phyloP scores from a whole-genome alignment of 225 moss, liverwort and hornwort species.

The Anthoceros angustus region DNA sequence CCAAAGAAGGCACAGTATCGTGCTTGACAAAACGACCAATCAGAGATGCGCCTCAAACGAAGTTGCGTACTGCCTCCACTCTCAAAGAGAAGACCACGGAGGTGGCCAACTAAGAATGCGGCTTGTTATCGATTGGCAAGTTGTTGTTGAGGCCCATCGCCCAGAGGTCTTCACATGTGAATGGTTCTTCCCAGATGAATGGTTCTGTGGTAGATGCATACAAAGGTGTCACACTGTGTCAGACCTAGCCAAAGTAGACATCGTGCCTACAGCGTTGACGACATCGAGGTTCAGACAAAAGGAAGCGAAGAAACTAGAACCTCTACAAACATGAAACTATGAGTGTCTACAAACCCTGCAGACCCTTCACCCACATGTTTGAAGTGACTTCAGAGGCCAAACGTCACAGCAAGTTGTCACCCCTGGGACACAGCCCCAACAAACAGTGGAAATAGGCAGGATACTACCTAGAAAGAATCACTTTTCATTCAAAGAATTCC shows the following conservation, averaged over 20 bases:
- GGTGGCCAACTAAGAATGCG: not conserved
- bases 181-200: not conserved
- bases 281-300: not conserved
- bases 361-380: no score
- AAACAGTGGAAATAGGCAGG: no score
- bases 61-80: not conserved
- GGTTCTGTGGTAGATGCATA: conserved; percentile 3
- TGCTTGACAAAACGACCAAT: not conserved
- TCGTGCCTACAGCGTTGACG: not conserved
- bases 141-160: not conserved
- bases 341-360: no score
- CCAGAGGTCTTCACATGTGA: not conserved
- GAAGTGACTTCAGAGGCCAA: no score
- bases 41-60: not conserved
- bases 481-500: not conserved
- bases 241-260: not conserved
- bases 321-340: no score
- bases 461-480: no score
- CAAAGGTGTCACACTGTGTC: not conserved
- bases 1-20: no score
- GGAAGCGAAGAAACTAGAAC: not conserved
- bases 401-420: no score
- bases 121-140: not conserved
- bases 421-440: no score
- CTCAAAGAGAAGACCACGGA: not conserved